Conservation (phyloP, 805 yeast genomes). For the Clavispora santaluciae region DNA sequence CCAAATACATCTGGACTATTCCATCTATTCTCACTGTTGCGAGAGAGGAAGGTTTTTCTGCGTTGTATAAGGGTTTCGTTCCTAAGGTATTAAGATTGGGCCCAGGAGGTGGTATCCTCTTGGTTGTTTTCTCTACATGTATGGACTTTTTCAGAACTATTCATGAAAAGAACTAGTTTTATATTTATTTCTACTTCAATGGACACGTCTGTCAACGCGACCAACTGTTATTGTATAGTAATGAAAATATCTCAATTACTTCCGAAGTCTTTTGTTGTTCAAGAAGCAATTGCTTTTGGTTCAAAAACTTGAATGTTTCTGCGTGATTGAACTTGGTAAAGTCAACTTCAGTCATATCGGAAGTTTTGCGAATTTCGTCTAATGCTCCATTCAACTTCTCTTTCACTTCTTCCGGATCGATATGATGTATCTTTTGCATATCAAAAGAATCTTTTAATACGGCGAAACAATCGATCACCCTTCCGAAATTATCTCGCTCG, state of each 20-base stretch:
- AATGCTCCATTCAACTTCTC: conserved; percentile 9
- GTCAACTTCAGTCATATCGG: conserved; percentile 4
- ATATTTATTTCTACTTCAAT: not conserved
- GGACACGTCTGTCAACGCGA: not conserved
- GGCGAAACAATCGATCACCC: conserved; percentile 11
- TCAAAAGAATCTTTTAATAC: conserved; percentile 15
- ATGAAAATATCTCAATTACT: conserved; percentile 4
- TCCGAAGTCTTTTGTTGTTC: conserved; percentile 8
- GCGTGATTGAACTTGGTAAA: conserved; percentile 13
- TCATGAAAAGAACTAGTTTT: conserved; percentile 21
- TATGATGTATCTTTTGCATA: conserved; percentile 13
- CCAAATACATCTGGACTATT: conserved; percentile 88
- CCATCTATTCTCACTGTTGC: conserved; percentile 73
- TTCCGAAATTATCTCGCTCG: conserved; percentile 8
- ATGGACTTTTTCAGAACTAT: conserved; percentile 87
- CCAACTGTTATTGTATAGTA: conserved; percentile 8
- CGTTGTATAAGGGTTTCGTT: conserved; percentile 91
- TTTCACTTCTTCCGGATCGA: conserved; percentile 9
- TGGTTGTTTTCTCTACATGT: conserved; percentile 92
- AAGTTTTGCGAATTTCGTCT: conserved; percentile 3
- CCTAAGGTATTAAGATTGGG: conserved; percentile 97
- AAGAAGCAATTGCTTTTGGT: conserved; percentile 3
- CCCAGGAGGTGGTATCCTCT: conserved; percentile 98
- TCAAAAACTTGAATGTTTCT: conserved; percentile 19
- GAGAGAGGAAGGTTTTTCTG: conserved; percentile 87